Conservation (phyloP, 257 asterid species). For the Nicotiana attenuata region DNA sequence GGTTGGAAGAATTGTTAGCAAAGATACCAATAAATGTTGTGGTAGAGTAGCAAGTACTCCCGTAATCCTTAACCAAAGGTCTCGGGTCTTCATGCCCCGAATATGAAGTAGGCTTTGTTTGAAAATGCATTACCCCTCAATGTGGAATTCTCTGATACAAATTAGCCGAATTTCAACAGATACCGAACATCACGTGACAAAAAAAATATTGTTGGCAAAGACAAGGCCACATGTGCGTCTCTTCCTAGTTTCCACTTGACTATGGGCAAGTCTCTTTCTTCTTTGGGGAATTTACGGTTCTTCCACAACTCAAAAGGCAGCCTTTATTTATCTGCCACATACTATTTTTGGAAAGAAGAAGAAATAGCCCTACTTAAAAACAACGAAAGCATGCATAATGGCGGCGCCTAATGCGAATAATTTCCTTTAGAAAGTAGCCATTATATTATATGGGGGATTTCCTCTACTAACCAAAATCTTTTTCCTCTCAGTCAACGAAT, state of each 20-base stretch:
- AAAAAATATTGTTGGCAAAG: not conserved
- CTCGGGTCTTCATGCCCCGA: accelerated
- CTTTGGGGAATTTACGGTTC: constrained; percentile 2
- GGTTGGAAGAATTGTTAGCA: too few relatives aligned
- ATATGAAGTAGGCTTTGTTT: too few relatives aligned
- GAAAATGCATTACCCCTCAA: too few relatives aligned
- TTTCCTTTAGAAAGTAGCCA: not conserved
- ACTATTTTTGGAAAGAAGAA: not conserved
- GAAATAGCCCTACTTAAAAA: not conserved
- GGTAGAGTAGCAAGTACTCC: too few relatives aligned
- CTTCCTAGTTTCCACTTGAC: not conserved
- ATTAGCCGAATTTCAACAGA: too few relatives aligned
- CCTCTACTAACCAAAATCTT: not conserved
- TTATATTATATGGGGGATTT: not conserved
- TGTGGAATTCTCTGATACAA: too few relatives aligned
- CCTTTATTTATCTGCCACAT: constrained; percentile 14
- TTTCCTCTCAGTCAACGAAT: not conserved
- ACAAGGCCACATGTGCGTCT: constrained; percentile 8
- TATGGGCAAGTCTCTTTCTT: constrained; percentile 4
- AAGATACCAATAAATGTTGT: too few relatives aligned
- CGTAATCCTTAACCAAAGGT: accelerated
- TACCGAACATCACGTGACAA: too few relatives aligned
- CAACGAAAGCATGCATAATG: not conserved
- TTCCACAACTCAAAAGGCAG: not conserved
- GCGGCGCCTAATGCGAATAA: constrained; percentile 1